Evolutionary conservation across 2,329 filamentous ascomycete genomes (phyloP).

Genomic region (Atkinsonella texensis): DNA sequence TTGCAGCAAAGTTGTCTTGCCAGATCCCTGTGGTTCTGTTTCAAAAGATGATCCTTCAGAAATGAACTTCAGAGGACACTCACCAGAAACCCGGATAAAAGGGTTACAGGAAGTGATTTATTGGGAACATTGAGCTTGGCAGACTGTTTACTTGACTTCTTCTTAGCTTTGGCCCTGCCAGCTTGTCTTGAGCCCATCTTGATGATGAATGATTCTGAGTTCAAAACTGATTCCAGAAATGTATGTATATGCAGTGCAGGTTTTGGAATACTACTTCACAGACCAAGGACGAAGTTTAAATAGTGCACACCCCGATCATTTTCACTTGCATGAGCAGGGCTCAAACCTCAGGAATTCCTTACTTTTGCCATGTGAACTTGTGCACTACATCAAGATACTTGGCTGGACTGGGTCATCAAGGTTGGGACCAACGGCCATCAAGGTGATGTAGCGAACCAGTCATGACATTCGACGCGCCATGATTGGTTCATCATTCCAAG

Average conservation of each 20-base stretch:
- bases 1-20: slow-evolving; percentile 59
- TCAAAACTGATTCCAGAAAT: too few relatives aligned
- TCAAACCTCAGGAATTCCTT: not conserved
- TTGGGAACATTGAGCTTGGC: slow-evolving; percentile 3
- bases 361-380: not conserved
- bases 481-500: not conserved
- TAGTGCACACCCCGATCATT: not conserved
- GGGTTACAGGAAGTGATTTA: slow-evolving; percentile 21
- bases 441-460: slow-evolving; percentile 1
- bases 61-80: not conserved
- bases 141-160: slow-evolving; percentile 4
- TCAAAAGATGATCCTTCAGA: not conserved
- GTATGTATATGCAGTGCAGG: not conserved
- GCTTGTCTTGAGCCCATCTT: slow-evolving; percentile 1
- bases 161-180: not conserved
- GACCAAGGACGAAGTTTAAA: not conserved
- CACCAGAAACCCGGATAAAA: slow-evolving; percentile 24
- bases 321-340: not conserved
- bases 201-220: not conserved
- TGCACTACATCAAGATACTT: slow-evolving; percentile 1
- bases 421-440: slow-evolving; percentile 3
- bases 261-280: not conserved
- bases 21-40: slow-evolving; percentile 40
- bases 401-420: slow-evolving; percentile 3
- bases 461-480: slow-evolving; percentile 1